Conservation (phyloP, 192 early-diverging fungal genomes). For the Lobosporangium transversale region DNA sequence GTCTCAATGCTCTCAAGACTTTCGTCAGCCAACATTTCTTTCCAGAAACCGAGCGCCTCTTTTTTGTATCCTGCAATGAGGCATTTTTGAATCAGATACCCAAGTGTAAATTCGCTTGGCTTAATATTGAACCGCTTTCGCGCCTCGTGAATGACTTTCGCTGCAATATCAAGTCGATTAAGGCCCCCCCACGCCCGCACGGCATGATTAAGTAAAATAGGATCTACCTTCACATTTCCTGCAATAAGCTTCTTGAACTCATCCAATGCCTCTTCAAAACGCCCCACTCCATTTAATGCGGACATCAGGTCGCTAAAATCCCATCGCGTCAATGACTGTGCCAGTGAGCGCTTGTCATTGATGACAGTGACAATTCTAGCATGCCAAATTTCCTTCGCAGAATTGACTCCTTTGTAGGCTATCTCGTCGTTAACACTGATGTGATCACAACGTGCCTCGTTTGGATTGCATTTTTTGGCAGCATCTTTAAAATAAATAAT, state of each 20-base stretch:
- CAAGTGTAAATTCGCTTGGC: constrained; percentile 38
- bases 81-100: constrained; percentile 38
- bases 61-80: neutral
- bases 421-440: neutral
- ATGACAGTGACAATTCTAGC: constrained; percentile 37
- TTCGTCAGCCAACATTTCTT: neutral
- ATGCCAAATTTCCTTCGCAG: constrained; percentile 6
- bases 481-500: constrained; percentile 30
- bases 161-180: constrained; percentile 24
- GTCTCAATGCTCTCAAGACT: constrained; percentile 11
- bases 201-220: constrained; percentile 38
- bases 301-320: constrained; percentile 42
- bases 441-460: neutral
- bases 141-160: constrained; percentile 7
- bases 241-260: constrained; percentile 16
- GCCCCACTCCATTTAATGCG: constrained; percentile 25
- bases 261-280: constrained; percentile 25
- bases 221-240: constrained; percentile 5
- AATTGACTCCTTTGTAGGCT: neutral
- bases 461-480: neutral
- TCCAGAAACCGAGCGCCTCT: constrained; percentile 12
- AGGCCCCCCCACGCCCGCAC: constrained; percentile 45
- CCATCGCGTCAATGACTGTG: constrained; percentile 3
- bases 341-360: constrained; percentile 20
- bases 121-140: neutral